Base-by-base conservation (phyloP, 2,329 filamentous ascomycete genomes). In the Leptographium radiaticola region DNA sequence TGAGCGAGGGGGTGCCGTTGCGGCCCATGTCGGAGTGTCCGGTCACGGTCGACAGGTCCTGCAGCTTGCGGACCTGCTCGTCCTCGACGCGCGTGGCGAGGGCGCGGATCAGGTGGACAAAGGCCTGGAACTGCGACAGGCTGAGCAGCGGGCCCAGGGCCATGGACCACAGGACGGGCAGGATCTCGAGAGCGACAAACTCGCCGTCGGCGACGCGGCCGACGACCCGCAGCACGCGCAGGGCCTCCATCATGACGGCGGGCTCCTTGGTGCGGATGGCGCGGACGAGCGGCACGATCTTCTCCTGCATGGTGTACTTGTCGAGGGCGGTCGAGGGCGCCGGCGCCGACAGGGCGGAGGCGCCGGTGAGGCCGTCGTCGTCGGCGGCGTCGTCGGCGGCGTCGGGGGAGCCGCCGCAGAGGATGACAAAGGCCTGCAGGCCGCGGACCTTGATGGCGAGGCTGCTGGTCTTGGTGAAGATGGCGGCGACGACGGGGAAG, bases 271-370 rank as follows among this genome's bases (percentile, higher is more conserved):
- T 98, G 69, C 95, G 97, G 71, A 98, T 97, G 2, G 77, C 89
- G 63, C 87, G 89, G 57, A 98, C 76, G 6, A 97, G 71, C 0
- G 93, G 93, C 0, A 97, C 80, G 38, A 98, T 87, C 71, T 96
- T 97, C 66, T 98, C 93, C 66, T 98, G 93, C 71, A 98, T 91
- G 0, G 93, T 97, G 64, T 93, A 97, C 67, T 97, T 97, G 71
- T 98, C 93, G 33, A 98, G 73, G 4, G 91, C 90, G 2, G 83
- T 89, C 0, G 85, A 85, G 1, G 80, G 86, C 4, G 77, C 79
- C 66, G 59, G 77, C 68, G 44, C 70, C 63, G 64, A 25, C 3
- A 25, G 25, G 25, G 25, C 90, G 73, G n/a, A 9, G 25, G 40
- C 15, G 49, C 88, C 90, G 65, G 93, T 88, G 48, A 79, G 72